A percentile compares a stretch with the other conserved stretches of the same genome.
Conservation (phyloP, 1,284 basidiomycete species). For the Cutaneotrichosporon sp. region DNA sequence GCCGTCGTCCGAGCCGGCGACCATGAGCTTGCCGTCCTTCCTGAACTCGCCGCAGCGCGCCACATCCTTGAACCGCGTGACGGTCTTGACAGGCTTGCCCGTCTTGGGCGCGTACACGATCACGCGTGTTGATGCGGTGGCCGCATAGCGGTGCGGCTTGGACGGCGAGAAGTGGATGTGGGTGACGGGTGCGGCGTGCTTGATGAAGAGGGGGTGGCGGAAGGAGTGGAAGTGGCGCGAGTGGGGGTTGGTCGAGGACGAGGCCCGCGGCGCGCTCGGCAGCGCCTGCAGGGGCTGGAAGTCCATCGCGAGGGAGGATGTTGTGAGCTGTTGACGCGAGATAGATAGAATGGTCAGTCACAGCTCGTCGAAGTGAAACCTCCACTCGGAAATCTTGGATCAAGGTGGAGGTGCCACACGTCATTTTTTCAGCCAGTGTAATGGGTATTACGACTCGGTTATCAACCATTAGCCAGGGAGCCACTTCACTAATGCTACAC, state of each 20-base stretch:
- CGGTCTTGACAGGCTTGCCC: conserved; percentile 92
- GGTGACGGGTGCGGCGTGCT: conserved; percentile 91
- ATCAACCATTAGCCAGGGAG: neutral
- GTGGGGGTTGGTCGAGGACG: conserved; percentile 49
- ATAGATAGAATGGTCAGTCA: neutral
- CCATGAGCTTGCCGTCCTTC: conserved; percentile 89
- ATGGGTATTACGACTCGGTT: neutral
- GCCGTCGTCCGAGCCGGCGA: conserved; percentile 93
- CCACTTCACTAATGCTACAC: neutral
- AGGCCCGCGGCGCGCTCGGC: conserved; percentile 44
- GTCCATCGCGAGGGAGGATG: conserved; percentile 39
- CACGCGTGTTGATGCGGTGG: conserved; percentile 89
- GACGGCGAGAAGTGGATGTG: conserved; percentile 84
- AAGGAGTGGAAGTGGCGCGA: conserved; percentile 54
- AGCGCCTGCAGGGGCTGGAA: conserved; percentile 49
- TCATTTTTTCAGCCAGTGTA: neutral
- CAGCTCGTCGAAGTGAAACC: neutral
- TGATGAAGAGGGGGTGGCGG: conserved; percentile 61
- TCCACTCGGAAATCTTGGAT: conserved; percentile 20
- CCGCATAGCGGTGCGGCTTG: conserved; percentile 89
- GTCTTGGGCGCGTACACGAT: conserved; percentile 96
- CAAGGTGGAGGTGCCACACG: neutral
- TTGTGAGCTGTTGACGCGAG: neutral
- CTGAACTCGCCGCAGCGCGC: conserved; percentile 85
- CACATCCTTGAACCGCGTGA: conserved; percentile 94